These are phyloP conservation scores for Cercospora zeina DNA, from an alignment of 2,329 filamentous ascomycete species.

Conservation along the genomic window DNA sequence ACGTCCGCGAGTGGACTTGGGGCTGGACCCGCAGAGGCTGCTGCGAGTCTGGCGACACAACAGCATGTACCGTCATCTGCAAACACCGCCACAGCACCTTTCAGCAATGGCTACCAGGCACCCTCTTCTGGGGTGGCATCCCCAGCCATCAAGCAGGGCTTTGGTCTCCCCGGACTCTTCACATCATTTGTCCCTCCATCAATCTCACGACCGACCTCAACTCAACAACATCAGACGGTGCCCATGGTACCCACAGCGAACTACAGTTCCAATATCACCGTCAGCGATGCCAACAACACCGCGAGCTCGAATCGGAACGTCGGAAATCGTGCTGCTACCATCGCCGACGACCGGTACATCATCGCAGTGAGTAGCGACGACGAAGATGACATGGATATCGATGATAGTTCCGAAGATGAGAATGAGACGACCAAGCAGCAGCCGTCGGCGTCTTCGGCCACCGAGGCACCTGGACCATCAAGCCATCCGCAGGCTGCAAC, in stretches of 20 bases:
- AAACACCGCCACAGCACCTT: background rate
- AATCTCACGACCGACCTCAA: background rate
- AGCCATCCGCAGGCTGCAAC: background rate
- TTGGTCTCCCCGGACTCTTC: conserved; percentile 36
- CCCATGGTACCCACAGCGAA: background rate
- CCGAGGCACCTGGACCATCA: background rate
- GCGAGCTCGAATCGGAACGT: background rate
- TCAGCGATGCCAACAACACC: background rate
- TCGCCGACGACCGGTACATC: conserved; percentile 64
- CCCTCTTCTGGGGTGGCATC: background rate
- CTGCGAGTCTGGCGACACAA: conserved; percentile 2
- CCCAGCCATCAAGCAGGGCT: background rate
- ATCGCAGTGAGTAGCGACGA: conserved; percentile 84
- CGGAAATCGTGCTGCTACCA: conserved; percentile 53
- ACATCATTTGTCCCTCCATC: conserved; percentile 13
- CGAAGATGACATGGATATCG: conserved; percentile 40
- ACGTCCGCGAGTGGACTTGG: conserved; percentile 19
- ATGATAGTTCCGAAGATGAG: conserved; percentile 20
- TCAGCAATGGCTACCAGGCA: background rate
- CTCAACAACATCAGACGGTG: conserved; percentile 6
- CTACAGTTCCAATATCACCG: background rate
- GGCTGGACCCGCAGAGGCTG: conserved; percentile 21
- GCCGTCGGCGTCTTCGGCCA: background rate
- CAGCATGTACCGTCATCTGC: background rate
- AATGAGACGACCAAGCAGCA: background rate